Base-by-base conservation (phyloP, 805 yeast genomes). In the Scheffersomyces lignosus region DNA sequence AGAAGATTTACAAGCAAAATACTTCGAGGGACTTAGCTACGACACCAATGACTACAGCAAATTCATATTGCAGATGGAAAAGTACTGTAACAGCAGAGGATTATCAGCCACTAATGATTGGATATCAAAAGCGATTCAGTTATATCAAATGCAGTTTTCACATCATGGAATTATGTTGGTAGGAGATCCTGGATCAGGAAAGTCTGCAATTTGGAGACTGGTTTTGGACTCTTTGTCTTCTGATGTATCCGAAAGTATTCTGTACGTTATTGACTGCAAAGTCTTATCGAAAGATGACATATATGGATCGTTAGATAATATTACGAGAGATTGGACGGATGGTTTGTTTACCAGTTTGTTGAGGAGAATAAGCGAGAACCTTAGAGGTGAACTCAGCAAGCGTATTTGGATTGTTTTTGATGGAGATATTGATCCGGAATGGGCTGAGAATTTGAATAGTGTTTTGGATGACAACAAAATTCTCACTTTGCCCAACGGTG, bases 241-340 rank as follows among this genome's bases (percentile, higher is more conserved):
- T 0, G 60, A 56, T 0, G 40, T 49, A 1, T 20, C 24, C 7
- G 79, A 71, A 5, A 66, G 65, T 30, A 52, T 69, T 0, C 46
- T 56, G 4, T 71, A 71, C 41, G 58, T 65, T 1, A 73, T 91
- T 31, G 95, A 90, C 54, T 81, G 96, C 1, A 89, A 90, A 49
- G 85, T 85, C 0, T 44, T 87, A 39, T 57, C 77, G 0, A 91
- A 90, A 50, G 77, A 71, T 3, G 64, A 70, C 0, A 59, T 91
- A 2, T 87, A 75, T 54, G 98, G 98, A 1, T 48, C 60, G 2
- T 56, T 90, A 24, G 95, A 90, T 47, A 59, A 73, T 1, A 71
- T 87, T 0, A 89, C 97, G 0, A 64, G 96, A 20, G 97, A 91
- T 36, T 91, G 97, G 97, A 76, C 75, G 1, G 98, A 91, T 60